Evolutionary conservation across 1,139 yeast species (phyloP).

Genomic region (Kodamaea anthophila): DNA sequence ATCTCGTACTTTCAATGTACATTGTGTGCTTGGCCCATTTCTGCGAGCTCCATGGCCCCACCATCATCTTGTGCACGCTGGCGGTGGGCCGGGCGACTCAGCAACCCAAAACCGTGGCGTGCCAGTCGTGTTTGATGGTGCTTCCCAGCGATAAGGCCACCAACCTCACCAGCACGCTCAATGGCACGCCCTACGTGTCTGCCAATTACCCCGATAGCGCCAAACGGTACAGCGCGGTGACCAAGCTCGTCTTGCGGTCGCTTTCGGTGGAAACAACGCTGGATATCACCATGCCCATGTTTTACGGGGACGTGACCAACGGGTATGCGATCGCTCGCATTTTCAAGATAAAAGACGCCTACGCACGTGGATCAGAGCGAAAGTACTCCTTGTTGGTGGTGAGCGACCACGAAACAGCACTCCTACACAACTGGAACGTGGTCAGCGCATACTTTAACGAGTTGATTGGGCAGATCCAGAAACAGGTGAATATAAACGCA

Average conservation of each 20-base stretch:
- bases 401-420: constrained; percentile 48
- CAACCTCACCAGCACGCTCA: constrained; percentile 21
- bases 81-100: constrained; percentile 13
- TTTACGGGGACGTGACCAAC: constrained; percentile 61
- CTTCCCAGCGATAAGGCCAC: constrained; percentile 35
- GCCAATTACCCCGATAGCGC: constrained; percentile 64
- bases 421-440: constrained; percentile 55
- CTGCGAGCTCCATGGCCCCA: constrained; percentile 85
- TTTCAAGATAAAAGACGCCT: constrained; percentile 61
- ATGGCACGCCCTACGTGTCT: constrained; percentile 21
- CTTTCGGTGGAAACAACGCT: constrained; percentile 69
- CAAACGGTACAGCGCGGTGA: constrained; percentile 44
- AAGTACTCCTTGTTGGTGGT: constrained; percentile 62
- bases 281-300: constrained; percentile 60
- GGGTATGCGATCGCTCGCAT: constrained; percentile 65
- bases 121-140: constrained; percentile 52
- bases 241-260: constrained; percentile 58
- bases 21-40: constrained; percentile 68
- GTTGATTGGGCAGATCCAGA: constrained; percentile 45
- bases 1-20: constrained; percentile 2
- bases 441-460: constrained; percentile 46
- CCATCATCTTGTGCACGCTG: constrained; percentile 60
- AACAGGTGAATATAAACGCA: constrained; percentile 25
- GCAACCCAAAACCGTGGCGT: constrained; percentile 33
- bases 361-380: constrained; percentile 76